Conservation (phyloP, 805 yeast genomes). For the Lachancea sp. region DNA sequence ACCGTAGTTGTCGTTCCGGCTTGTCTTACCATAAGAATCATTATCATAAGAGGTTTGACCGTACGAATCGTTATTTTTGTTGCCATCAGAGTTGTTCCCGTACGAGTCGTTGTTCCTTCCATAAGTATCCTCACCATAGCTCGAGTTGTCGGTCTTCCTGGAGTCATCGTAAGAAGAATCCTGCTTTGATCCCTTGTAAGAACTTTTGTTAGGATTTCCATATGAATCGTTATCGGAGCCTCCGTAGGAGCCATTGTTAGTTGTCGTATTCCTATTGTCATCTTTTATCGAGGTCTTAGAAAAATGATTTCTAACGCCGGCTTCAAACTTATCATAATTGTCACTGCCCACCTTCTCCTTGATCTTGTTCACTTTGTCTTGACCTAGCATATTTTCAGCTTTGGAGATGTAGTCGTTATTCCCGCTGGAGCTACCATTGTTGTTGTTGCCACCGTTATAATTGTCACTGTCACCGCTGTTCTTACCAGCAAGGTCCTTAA, state of each 20-base stretch:
- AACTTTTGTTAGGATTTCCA: slow-evolving; percentile 13
- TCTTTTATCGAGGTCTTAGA: slow-evolving; percentile 21
- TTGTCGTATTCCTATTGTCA: slow-evolving; percentile 17
- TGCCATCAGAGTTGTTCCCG: slow-evolving; percentile 19
- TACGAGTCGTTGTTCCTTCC: slow-evolving; percentile 12
- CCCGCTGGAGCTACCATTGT: slow-evolving; percentile 18
- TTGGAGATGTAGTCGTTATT: slow-evolving; percentile 19
- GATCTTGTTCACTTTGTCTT: slow-evolving; percentile 10
- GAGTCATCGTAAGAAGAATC: too few species aligned
- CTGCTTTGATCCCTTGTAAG: too few species aligned
- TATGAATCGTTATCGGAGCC: slow-evolving; percentile 19
- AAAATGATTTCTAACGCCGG: slow-evolving; percentile 26
- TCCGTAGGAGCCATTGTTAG: slow-evolving; percentile 22
- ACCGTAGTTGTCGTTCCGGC: slow-evolving; percentile 11
- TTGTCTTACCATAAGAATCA: slow-evolving; percentile 13
- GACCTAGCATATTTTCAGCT: slow-evolving; percentile 19
- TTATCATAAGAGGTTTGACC: slow-evolving; percentile 16
- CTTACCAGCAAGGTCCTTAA: slow-evolving; percentile 33
- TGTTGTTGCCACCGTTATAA: slow-evolving; percentile 12
- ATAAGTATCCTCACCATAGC: slow-evolving; percentile 18
- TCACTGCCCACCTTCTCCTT: slow-evolving; percentile 24
- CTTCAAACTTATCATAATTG: slow-evolving; percentile 28
- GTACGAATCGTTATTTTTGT: slow-evolving; percentile 15
- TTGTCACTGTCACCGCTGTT: slow-evolving; percentile 16
- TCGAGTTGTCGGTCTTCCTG: too few species aligned